Base-by-base conservation (phyloP, 2,329 filamentous ascomycete species). In the Clonostachys solani region DNA sequence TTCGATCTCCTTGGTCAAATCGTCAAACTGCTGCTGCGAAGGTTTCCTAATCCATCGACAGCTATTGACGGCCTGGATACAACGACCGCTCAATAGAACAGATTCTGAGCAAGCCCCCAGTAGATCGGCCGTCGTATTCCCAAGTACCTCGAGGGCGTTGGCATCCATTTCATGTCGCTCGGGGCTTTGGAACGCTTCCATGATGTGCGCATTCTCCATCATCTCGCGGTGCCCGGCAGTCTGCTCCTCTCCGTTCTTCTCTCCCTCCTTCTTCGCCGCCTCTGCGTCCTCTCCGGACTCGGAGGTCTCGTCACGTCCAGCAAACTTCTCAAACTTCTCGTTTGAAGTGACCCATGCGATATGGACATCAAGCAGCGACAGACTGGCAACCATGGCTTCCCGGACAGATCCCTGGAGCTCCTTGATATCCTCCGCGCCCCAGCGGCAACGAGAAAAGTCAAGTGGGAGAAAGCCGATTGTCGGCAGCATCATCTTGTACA, bases 391-490 rank as follows among this genome's bases (percentile, higher is more conserved):
- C 49, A 69, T 61, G 9, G 65, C 55, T 10, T 67, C 58, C 0
- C 70, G 61, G 1, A 73, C 50, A 0, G 61, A 63, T 5, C 59
- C 59, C 12, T 68, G 60, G 7, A 77, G 48, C 1, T 53, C 54
- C 5, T 59, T 58, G 15, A 77, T 60, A 16, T 76, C 71, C 9
- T 69, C 64, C 2, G 73, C 58, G 15, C 59, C 67, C 74, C 74
- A 77, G 4, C 66, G 58, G 2, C 72, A 66, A 4, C 69, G 58
- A 0, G 73, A 75, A 17, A 75, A 61, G 49, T 77, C 74, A 1
- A 77, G 53, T 1, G 68, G 72, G 0, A 77, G 54, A 45, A 77
- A 77, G 0, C 56, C 66, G 1, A 75, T 45, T 0, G 63, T 54
- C 0, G 70, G 68, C 9, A 67, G 63, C 40, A 71, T 60, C 1